Conservation (phyloP, 169 alveolate species). For the Toxoplasma gondii region DNA sequence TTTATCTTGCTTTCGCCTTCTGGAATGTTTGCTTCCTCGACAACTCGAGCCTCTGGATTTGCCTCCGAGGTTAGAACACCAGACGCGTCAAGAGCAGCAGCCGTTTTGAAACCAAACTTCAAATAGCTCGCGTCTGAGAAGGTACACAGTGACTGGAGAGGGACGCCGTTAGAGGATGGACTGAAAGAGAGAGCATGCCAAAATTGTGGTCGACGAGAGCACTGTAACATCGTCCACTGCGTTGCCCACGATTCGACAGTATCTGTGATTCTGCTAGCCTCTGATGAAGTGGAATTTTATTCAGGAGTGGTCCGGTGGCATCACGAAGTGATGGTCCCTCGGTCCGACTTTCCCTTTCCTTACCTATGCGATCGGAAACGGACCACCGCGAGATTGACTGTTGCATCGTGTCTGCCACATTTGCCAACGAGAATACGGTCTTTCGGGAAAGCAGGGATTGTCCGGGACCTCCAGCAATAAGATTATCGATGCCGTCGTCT, state of each 20-base stretch:
- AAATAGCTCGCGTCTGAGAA: neutral
- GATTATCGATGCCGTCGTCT: neutral
- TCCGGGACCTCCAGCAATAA: neutral
- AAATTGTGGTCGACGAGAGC: too few species aligned
- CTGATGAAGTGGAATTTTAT: too few species aligned
- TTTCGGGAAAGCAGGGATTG: neutral
- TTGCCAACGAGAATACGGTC: neutral
- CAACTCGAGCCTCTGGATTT: neutral
- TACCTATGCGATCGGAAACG: neutral
- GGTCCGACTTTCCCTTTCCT: neutral
- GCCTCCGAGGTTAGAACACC: neutral
- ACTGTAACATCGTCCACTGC: too few species aligned
- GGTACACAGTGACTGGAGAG: too few species aligned
- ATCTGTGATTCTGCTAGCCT: too few species aligned
- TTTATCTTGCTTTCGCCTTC: neutral
- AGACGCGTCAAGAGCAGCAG: neutral
- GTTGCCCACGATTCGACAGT: too few species aligned
- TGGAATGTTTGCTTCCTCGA: neutral
- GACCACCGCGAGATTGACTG: neutral
- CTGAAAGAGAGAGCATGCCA: too few species aligned
- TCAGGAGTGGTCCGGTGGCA: too few species aligned
- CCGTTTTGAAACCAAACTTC: neutral
- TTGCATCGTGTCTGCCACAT: neutral
- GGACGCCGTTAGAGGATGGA: too few species aligned
- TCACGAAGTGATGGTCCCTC: too few species aligned